Conservation (phyloP, 2,329 filamentous ascomycete genomes). For the Ambrosiella cleistominuta region DNA sequence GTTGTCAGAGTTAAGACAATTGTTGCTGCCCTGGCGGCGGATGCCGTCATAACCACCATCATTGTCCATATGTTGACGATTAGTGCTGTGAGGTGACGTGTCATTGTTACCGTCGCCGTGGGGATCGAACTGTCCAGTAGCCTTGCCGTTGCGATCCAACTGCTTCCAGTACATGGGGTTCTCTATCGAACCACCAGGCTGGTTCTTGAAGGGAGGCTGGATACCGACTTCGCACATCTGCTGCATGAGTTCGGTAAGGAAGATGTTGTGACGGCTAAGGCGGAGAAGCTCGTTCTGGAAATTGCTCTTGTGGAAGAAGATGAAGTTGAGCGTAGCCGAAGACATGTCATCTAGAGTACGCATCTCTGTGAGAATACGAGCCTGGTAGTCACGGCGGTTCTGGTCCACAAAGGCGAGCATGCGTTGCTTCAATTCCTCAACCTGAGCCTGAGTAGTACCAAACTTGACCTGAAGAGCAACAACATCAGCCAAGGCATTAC, state of each 20-base stretch:
- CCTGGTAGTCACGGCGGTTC: slow-evolving; percentile 80
- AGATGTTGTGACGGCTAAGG: slow-evolving; percentile 80
- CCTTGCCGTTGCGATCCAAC: slow-evolving; percentile 13
- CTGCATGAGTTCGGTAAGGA: slow-evolving; percentile 79
- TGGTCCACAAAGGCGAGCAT: slow-evolving; percentile 67
- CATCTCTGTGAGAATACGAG: slow-evolving; percentile 73
- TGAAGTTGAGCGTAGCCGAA: slow-evolving; percentile 72
- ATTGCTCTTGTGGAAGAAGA: slow-evolving; percentile 96
- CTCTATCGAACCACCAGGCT: slow-evolving; percentile 52
- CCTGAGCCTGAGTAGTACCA: slow-evolving; percentile 66
- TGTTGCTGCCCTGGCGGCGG: not conserved
- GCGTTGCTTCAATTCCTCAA: slow-evolving; percentile 61
- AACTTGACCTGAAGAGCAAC: slow-evolving; percentile 74
- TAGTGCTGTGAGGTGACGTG: slow-evolving; percentile 4
- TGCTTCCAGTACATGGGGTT: slow-evolving; percentile 42
- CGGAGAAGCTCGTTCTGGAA: slow-evolving; percentile 90
- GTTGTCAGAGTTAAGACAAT: slow-evolving; percentile 2
- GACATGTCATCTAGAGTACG: slow-evolving; percentile 65
- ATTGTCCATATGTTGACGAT: slow-evolving; percentile 1
- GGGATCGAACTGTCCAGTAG: not conserved
- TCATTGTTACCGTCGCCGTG: slow-evolving; percentile 4
- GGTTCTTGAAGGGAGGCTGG: slow-evolving; percentile 47
- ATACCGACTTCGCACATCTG: slow-evolving; percentile 71
- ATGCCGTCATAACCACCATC: slow-evolving; percentile 3
- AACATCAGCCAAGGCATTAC: slow-evolving; percentile 72